Conservation (phyloP, 176 grass and related monocot species). For the Areca catechu region DNA sequence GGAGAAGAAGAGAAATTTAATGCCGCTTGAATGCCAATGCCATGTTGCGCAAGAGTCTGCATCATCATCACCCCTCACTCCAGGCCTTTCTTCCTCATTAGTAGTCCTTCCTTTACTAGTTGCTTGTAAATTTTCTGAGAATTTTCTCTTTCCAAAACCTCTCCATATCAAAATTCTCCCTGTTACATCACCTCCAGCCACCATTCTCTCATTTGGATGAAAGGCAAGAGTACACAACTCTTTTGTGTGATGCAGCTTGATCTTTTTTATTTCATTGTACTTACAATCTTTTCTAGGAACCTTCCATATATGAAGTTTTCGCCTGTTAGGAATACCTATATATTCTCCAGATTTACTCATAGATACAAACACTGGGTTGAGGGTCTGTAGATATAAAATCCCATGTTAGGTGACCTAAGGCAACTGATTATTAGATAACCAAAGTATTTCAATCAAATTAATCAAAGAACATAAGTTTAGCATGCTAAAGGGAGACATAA, state of each 20-base stretch:
- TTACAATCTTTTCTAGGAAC: constrained; percentile 52
- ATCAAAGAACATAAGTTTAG: not conserved
- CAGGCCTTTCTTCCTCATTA: constrained; percentile 52
- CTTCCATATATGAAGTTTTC: constrained; percentile 65
- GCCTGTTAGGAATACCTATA: constrained; percentile 56
- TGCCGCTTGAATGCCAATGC: constrained; percentile 75
- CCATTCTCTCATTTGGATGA: constrained; percentile 62
- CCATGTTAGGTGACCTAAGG: not conserved
- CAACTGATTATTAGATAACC: no score
- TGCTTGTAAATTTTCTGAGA: constrained; percentile 20
- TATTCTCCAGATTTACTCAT: constrained; percentile 58
- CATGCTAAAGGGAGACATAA: not conserved
- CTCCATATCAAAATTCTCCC: constrained; percentile 84
- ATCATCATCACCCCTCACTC: constrained; percentile 59
- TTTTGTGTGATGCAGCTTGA: constrained; percentile 77
- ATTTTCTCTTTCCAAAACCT: constrained; percentile 55
- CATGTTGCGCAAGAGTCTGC: constrained; percentile 64
- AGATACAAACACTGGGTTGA: constrained; percentile 39
- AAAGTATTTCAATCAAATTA: no score
- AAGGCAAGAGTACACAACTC: constrained; percentile 53
- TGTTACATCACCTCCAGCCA: constrained; percentile 69
- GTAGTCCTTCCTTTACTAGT: constrained; percentile 20
- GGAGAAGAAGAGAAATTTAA: constrained; percentile 77
- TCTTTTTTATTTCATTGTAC: constrained; percentile 50
- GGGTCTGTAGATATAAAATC: constrained; percentile 45